Conservation (phyloP, 805 yeast genomes). For the Teunomyces lycoperdinae region DNA sequence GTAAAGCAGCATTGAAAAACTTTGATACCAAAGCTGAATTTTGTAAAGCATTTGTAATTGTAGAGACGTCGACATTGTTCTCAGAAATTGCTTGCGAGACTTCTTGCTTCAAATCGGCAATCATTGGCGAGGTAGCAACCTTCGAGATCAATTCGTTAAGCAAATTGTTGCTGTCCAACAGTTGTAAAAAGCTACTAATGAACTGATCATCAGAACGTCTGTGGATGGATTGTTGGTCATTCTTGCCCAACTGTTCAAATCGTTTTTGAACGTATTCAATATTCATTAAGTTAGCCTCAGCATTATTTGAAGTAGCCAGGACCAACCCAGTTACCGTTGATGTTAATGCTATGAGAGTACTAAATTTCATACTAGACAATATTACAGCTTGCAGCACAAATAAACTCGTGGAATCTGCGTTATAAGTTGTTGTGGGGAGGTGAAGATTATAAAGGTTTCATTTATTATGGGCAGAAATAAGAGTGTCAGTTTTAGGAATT, state of each 20-base stretch:
- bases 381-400: not conserved
- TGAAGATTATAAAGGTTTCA: not conserved
- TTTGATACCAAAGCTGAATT: constrained; percentile 13
- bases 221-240: constrained; percentile 4
- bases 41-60: constrained; percentile 12
- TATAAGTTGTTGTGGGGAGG: not conserved
- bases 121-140: constrained; percentile 15
- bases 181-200: constrained; percentile 9
- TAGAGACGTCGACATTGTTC: constrained; percentile 14
- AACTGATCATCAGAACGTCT: constrained; percentile 1
- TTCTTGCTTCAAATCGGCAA: constrained; percentile 10
- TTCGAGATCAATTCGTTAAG: constrained; percentile 16
- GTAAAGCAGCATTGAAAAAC: constrained; percentile 15
- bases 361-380: constrained; percentile 16
- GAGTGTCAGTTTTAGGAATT: constrained; percentile 3
- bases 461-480: not conserved
- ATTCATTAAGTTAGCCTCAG: not conserved
- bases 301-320: constrained; percentile 19
- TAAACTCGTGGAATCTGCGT: not conserved
- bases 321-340: constrained; percentile 17
- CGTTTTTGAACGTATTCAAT: constrained; percentile 10
- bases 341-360: constrained; percentile 15
- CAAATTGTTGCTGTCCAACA: constrained; percentile 12
- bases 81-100: constrained; percentile 12
- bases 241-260: constrained; percentile 11